These are phyloP conservation scores for Erucastrum elatum DNA, from an alignment of 345 rosid species.

Conservation along the genomic window DNA sequence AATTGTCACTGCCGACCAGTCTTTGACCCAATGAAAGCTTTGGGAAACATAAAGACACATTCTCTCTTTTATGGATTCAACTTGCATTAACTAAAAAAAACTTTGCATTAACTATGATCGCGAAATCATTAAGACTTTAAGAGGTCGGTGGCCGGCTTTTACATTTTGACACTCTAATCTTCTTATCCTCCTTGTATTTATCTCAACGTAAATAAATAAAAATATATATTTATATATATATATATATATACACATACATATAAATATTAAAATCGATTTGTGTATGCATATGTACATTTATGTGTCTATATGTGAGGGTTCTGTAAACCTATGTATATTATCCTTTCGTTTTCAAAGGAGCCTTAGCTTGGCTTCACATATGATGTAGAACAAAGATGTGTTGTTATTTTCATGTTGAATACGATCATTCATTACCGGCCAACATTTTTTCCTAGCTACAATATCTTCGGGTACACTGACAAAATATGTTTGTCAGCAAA, in stretches of 20 bases:
- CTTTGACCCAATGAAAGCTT: constrained; percentile 35
- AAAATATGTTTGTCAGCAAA: background rate
- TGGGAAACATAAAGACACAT: constrained; percentile 36
- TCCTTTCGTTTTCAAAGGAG: constrained; percentile 26
- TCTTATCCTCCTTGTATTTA: constrained; percentile 23
- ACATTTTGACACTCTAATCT: constrained; percentile 34
- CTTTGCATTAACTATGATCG: constrained; percentile 33
- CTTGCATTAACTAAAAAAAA: constrained; percentile 25
- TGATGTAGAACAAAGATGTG: constrained; percentile 10
- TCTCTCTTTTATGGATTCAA: constrained; percentile 34
- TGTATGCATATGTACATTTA: background rate
- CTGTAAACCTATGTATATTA: background rate
- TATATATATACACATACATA: too few relatives aligned
- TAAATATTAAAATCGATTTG: background rate
- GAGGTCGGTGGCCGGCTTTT: constrained; percentile 42
- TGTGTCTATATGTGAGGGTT: background rate
- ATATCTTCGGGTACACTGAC: constrained; percentile 5
- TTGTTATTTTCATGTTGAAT: constrained; percentile 34
- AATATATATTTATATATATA: background rate
- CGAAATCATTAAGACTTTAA: constrained; percentile 37
- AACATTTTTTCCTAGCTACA: background rate
- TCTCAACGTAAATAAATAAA: background rate
- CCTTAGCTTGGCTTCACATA: constrained; percentile 19
- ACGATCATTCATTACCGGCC: background rate
- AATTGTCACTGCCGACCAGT: constrained; percentile 31